Evolutionary conservation across 2,329 filamentous ascomycete species (phyloP).

Genomic region (Incumbomyces lentus): DNA sequence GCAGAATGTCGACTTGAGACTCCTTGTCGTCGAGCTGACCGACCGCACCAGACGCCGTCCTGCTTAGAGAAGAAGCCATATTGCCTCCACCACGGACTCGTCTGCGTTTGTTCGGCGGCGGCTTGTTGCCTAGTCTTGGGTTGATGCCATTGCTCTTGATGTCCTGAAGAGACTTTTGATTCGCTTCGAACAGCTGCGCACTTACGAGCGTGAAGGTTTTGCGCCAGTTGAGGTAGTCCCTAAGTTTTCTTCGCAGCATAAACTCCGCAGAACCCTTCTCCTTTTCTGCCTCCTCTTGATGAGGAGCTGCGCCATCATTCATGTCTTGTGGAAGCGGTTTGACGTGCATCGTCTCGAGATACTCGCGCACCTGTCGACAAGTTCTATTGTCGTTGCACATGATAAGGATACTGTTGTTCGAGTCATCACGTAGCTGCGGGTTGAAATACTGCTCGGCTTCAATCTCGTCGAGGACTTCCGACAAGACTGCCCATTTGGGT

Average conservation of each 20-base stretch:
- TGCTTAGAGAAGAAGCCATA: conserved; percentile 43
- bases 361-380: conserved; percentile 80
- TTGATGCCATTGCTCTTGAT: conserved; percentile 46
- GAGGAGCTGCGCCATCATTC: conserved; percentile 22
- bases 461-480: conserved; percentile 88
- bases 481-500: conserved; percentile 82
- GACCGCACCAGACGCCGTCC: conserved; percentile 53
- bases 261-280: conserved; percentile 63
- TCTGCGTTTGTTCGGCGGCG: conserved; percentile 75
- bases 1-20: conserved; percentile 66
- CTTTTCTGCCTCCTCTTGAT: conserved; percentile 40
- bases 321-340: conserved; percentile 39
- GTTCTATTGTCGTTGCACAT: conserved; percentile 89
- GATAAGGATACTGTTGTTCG: conserved; percentile 82
- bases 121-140: conserved; percentile 36
- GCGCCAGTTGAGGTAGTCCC: conserved; percentile 86
- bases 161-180: conserved; percentile 63
- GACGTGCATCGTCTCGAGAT: conserved; percentile 80
- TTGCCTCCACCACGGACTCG: conserved; percentile 69
- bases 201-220: conserved; percentile 78
- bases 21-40: conserved; percentile 71
- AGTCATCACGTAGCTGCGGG: conserved; percentile 63
- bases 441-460: conserved; percentile 84
- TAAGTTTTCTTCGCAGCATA: conserved; percentile 81
- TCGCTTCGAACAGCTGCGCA: conserved; percentile 63